These are phyloP conservation scores for Stagonosporopsis chrysanthemi DNA, from an alignment of 2,329 filamentous ascomycete species.

Conservation along the genomic window DNA sequence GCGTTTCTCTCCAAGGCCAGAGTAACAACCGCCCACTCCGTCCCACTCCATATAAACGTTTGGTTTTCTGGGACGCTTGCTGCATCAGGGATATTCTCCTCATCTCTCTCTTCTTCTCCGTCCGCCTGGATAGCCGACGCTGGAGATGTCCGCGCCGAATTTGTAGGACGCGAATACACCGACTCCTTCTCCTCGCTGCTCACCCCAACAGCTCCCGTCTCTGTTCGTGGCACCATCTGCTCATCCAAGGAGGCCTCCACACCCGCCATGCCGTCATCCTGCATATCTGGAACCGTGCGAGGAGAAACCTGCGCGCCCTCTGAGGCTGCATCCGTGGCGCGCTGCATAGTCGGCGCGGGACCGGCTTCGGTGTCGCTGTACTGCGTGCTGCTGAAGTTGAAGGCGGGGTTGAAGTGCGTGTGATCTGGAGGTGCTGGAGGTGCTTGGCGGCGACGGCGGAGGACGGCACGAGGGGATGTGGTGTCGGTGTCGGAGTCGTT, in stretches of 20 bases:
- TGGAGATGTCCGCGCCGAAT: not conserved
- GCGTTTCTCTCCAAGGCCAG: not conserved
- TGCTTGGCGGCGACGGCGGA: not conserved
- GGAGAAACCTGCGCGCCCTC: not conserved
- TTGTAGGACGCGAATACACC: not conserved
- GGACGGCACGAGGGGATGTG: not conserved
- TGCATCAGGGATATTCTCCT: not conserved
- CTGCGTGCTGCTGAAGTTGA: not conserved
- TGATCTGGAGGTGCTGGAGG: conserved; percentile 48
- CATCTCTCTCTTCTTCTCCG: not conserved
- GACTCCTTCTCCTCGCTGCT: not conserved
- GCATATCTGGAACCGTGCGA: not conserved
- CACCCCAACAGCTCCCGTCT: not conserved
- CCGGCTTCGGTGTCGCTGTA: not conserved
- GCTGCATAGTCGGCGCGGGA: not conserved
- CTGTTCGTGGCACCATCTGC: not conserved
- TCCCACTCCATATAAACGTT: not conserved
- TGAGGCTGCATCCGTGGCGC: not conserved
- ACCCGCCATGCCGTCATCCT: not conserved
- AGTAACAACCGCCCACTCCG: not conserved
- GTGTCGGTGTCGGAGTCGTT: not conserved
- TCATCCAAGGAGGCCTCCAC: not conserved
- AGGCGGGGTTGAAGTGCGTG: conserved; percentile 41
- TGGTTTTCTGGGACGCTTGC: not conserved
- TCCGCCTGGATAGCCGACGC: not conserved